A percentile compares a stretch with the other conserved stretches of the same genome.
These are phyloP conservation scores for Fragilaria radians DNA, from an alignment of 108 stramenopile genomes.

Conservation along the genomic window DNA sequence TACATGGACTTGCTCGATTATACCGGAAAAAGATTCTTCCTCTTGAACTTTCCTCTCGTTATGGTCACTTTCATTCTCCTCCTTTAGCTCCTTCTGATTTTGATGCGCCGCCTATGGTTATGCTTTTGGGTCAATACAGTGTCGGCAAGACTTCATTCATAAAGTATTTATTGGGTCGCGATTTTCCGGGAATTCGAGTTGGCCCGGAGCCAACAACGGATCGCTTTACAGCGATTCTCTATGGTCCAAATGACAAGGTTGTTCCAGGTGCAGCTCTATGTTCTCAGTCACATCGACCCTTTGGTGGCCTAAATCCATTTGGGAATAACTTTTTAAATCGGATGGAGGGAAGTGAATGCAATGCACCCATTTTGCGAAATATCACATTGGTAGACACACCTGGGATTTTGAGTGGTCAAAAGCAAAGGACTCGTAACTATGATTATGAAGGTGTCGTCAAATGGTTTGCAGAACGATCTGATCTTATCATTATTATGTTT, in stretches of 20 bases:
- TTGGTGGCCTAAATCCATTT: slow-evolving; percentile 91
- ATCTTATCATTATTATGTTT: slow-evolving; percentile 96
- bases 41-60: slow-evolving; percentile 78
- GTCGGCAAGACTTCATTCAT: slow-evolving; percentile 96
- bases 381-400: slow-evolving; percentile 98
- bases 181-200: slow-evolving; percentile 95
- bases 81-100: slow-evolving; percentile 94
- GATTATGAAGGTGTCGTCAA: slow-evolving; percentile 92
- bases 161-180: slow-evolving; percentile 79
- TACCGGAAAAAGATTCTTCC: slow-evolving; percentile 86
- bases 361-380: slow-evolving; percentile 74
- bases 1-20: slow-evolving; percentile 64
- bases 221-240: slow-evolving; percentile 75
- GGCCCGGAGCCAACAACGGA: slow-evolving; percentile 99
- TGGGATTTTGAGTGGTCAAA: slow-evolving; percentile 96
- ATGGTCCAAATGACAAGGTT: slow-evolving; percentile 74
- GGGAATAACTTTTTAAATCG: slow-evolving; percentile 96
- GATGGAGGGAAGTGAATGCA: slow-evolving; percentile 82
- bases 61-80: slow-evolving; percentile 97
- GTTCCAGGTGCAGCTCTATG: slow-evolving; percentile 92
- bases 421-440: slow-evolving; percentile 92
- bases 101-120: slow-evolving; percentile 94
- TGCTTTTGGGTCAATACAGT: slow-evolving; percentile 96
- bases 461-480: slow-evolving; percentile 98
- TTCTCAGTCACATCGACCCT: slow-evolving; percentile 87